Conservation (phyloP, 352 stramenopile species). For the Phytophthora idaei region DNA sequence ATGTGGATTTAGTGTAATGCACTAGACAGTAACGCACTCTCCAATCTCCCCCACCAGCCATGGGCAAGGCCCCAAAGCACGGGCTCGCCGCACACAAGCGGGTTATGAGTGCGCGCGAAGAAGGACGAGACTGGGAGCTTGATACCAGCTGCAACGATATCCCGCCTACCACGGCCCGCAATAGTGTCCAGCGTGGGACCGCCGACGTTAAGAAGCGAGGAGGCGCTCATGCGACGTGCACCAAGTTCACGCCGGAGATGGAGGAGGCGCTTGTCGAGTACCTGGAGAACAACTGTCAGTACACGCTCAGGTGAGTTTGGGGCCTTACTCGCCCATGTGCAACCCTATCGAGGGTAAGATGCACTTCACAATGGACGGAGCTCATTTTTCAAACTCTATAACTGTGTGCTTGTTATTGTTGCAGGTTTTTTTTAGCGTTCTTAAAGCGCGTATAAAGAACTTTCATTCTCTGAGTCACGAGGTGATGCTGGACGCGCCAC, state of each 20-base stretch:
- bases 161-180: neutral
- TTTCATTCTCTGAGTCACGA: too few relatives aligned
- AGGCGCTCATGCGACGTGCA: neutral
- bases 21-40: neutral
- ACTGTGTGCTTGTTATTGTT: too few relatives aligned
- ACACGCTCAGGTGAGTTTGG: neutral
- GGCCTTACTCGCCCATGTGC: too few relatives aligned
- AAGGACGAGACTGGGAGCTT: constrained; percentile 2
- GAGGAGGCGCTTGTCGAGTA: neutral
- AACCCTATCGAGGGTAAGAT: too few relatives aligned
- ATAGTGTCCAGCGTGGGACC: neutral
- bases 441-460: too few relatives aligned
- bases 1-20: neutral
- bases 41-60: neutral
- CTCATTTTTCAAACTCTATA: too few relatives aligned
- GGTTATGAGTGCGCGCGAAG: neutral
- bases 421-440: too few relatives aligned
- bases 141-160: neutral
- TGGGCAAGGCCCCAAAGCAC: neutral
- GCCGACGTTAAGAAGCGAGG: neutral
- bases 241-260: neutral
- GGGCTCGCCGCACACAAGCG: neutral
- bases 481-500: neutral
- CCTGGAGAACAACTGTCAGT: neutral
- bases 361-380: too few relatives aligned